phyloP scores from a whole-genome alignment of 2,329 filamentous ascomycete genomes.

The Exophiala viscosa region DNA sequence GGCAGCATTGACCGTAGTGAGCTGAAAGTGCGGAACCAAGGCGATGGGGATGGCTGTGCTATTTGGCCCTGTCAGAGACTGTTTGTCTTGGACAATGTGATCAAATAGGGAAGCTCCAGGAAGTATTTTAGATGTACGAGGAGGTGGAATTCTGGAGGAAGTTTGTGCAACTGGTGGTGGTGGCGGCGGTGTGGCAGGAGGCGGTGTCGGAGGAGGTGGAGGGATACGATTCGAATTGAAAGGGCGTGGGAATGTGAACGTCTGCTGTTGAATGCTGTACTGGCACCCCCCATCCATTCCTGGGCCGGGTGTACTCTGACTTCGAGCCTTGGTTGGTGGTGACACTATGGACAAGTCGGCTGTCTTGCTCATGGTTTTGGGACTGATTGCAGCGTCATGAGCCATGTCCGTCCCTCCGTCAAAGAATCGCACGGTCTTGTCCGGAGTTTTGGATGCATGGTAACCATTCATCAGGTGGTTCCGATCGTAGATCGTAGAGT shows the following conservation, averaged over 20 bases:
- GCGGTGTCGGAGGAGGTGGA: constrained; percentile 12
- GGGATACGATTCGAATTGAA: constrained; percentile 20
- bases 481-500: background rate
- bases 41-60: constrained; percentile 59
- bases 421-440: background rate
- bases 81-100: background rate
- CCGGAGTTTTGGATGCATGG: background rate
- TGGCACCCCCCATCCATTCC: background rate
- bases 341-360: constrained; percentile 19
- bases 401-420: background rate
- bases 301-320: constrained; percentile 13
- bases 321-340: constrained; percentile 7
- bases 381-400: constrained; percentile 19
- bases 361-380: constrained; percentile 20
- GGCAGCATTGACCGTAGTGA: constrained; percentile 72
- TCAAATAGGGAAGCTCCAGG: background rate
- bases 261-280: constrained; percentile 1
- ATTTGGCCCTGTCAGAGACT: constrained; percentile 6
- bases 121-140: constrained; percentile 1
- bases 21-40: constrained; percentile 73
- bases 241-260: constrained; percentile 13
- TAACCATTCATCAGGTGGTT: background rate
- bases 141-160: constrained; percentile 3
- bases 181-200: constrained; percentile 21
- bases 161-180: constrained; percentile 3